Percentiles rank a stretch among this genome's conserved stretches.
Conservation (phyloP, 169 alveolate species). For the Cryptosporidium xiaoi region DNA sequence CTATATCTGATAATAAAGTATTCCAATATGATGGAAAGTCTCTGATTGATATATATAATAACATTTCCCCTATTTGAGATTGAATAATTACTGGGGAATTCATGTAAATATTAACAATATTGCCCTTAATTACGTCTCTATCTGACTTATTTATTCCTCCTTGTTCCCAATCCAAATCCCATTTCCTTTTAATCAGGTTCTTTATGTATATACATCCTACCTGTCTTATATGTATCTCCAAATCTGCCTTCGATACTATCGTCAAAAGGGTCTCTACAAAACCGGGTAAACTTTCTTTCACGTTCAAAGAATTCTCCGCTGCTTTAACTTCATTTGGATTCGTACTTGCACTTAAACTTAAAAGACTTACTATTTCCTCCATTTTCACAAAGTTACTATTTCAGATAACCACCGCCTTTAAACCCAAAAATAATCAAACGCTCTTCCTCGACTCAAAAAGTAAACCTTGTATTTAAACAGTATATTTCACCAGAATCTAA, state of each 20-base stretch:
- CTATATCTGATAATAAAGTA: slow-evolving; percentile 20
- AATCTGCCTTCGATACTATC: slow-evolving; percentile 33
- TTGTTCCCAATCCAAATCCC: slow-evolving; percentile 71
- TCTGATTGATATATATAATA: slow-evolving; percentile 47
- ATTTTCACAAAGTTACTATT: slow-evolving; percentile 12
- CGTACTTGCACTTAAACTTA: slow-evolving; percentile 41
- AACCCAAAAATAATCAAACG: not conserved
- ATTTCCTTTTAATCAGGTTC: slow-evolving; percentile 47
- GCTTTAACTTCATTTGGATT: slow-evolving; percentile 66
- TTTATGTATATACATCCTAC: slow-evolving; percentile 62
- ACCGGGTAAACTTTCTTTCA: slow-evolving; percentile 50
- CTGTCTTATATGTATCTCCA: slow-evolving; percentile 63
- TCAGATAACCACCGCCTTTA: not conserved
- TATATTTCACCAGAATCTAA: not conserved
- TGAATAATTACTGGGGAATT: slow-evolving; percentile 44
- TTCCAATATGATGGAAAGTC: slow-evolving; percentile 65
- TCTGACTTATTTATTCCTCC: slow-evolving; percentile 54
- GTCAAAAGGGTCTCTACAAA: slow-evolving; percentile 52
- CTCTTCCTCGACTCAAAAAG: not conserved
- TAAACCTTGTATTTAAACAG: not conserved
- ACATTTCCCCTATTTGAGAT: slow-evolving; percentile 66
- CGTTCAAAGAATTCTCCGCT: slow-evolving; percentile 52
- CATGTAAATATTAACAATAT: slow-evolving; percentile 56
- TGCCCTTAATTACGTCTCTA: slow-evolving; percentile 42
- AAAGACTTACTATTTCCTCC: slow-evolving; percentile 48